Conservation (phyloP, 2,329 filamentous ascomycete genomes). For the Beauveria bassiana region DNA sequence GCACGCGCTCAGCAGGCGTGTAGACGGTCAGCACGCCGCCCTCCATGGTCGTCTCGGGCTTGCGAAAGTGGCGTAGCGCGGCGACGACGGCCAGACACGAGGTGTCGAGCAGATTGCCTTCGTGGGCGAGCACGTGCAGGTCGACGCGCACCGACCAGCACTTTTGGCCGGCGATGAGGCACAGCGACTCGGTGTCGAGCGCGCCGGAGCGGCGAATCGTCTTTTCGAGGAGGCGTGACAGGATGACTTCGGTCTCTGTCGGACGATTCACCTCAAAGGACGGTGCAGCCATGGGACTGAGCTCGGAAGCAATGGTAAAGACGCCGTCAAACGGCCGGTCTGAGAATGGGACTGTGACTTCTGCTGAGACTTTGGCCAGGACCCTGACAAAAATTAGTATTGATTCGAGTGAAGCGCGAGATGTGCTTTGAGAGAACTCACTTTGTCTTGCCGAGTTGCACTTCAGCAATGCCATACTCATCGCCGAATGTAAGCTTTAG, state of each 20-base stretch:
- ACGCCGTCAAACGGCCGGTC: slow-evolving; percentile 93
- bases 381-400: slow-evolving; percentile 46
- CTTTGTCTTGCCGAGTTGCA: slow-evolving; percentile 86
- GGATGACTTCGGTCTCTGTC: slow-evolving; percentile 74
- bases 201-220: slow-evolving; percentile 87
- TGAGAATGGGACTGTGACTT: slow-evolving; percentile 75
- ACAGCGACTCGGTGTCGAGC: slow-evolving; percentile 91
- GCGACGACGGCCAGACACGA: slow-evolving; percentile 82
- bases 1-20: slow-evolving; percentile 76
- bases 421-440: slow-evolving; percentile 30
- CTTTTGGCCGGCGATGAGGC: slow-evolving; percentile 82
- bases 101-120: slow-evolving; percentile 82
- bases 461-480: slow-evolving; percentile 83
- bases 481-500: slow-evolving; percentile 77
- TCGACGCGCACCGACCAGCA: slow-evolving; percentile 90
- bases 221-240: slow-evolving; percentile 87
- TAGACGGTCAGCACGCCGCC: slow-evolving; percentile 81
- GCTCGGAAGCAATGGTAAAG: slow-evolving; percentile 85
- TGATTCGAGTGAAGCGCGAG: slow-evolving; percentile 6
- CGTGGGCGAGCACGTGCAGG: slow-evolving; percentile 83
- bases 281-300: slow-evolving; percentile 86
- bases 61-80: slow-evolving; percentile 81
- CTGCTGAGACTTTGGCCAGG: slow-evolving; percentile 75
- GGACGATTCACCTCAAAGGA: slow-evolving; percentile 81
- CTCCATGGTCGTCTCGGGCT: slow-evolving; percentile 81